Base-by-base conservation (phyloP, 2,329 filamentous ascomycete species). In the Helminthosporium solani region DNA sequence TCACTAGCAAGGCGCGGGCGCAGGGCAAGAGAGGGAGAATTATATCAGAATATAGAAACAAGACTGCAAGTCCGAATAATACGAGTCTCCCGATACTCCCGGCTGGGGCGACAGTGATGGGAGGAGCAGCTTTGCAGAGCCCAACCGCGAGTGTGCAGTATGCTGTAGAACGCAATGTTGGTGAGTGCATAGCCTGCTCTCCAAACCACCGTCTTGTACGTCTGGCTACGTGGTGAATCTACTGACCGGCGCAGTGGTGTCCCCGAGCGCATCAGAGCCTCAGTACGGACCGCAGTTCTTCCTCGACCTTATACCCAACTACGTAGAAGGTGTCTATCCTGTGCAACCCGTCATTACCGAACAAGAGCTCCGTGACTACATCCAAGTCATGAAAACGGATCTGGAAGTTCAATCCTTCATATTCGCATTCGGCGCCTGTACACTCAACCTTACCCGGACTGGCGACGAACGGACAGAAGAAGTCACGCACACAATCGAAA, bases 341-440 rank as follows among this genome's bases (percentile, higher is more conserved):
- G 70, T 77, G 33, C 72, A 74, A 34, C 75, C 75, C 4, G 67
- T 78, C 45, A 70, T 78, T 42, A 59, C 70, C 1, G 70, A 71
- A 21, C 53, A 59, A 8, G 75, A 77, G 46, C 58, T 78, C 12
- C 48, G 57, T 23, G 55, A 58, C 12, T 66, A 61, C 34, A 66
- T 68, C 23, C 42, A 57, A 46, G 56, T 21, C 42, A 76, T 77
- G 71, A 57, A 71, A 39, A 52, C 54, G 1, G 66, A 71, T 21
- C 57, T 60, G 27, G 72, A 73, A 23, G 63, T 68, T 1, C 64
- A 65, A 8, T 71, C 74, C 0, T 75, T 77, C 40, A 60, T 76
- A 20, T 73, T 73, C 52, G 67, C 72, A 3, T 77, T 74, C 49
- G 74, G 72, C 1, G 75, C 70, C 6, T 71, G 74, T 12, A 77